Conservation (phyloP, 1,284 basidiomycete species). For the Cystobasidium pallidum region DNA sequence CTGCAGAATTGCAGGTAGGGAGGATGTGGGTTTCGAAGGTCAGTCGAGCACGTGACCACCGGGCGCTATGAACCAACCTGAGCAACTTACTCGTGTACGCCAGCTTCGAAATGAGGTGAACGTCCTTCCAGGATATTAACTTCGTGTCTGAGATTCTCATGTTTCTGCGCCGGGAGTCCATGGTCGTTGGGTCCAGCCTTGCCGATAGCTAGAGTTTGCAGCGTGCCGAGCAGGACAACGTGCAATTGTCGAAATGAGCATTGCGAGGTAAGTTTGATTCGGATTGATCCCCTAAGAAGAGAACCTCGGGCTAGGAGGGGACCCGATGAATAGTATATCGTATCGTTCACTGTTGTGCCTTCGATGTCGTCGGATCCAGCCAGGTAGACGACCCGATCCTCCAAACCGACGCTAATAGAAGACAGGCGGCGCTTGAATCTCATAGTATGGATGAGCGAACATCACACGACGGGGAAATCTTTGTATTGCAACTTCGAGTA, state of each 20-base stretch:
- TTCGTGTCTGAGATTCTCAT: slow-evolving; percentile 7
- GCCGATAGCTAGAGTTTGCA: slow-evolving; percentile 1
- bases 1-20: not conserved
- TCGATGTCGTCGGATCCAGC: slow-evolving; percentile 2
- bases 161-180: not conserved
- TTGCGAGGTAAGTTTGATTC: not conserved
- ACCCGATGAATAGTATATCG: not conserved
- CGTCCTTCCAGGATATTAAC: not conserved
- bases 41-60: no score
- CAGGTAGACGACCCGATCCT: slow-evolving; percentile 2
- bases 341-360: not conserved
- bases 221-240: not conserved
- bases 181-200: not conserved
- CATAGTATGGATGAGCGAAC: not conserved
- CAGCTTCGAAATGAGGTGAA: not conserved
- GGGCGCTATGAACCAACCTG: no score
- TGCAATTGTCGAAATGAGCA: slow-evolving; percentile 3
- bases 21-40: no score
- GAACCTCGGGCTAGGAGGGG: not conserved
- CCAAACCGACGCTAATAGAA: not conserved
- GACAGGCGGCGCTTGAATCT: not conserved
- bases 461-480: not conserved
- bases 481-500: not conserved
- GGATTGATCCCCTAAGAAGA: not conserved
- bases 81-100: slow-evolving; percentile 2